phyloP scores from a whole-genome alignment of 768 basidiomycete species.

The Mycena olivaceomarginata region DNA sequence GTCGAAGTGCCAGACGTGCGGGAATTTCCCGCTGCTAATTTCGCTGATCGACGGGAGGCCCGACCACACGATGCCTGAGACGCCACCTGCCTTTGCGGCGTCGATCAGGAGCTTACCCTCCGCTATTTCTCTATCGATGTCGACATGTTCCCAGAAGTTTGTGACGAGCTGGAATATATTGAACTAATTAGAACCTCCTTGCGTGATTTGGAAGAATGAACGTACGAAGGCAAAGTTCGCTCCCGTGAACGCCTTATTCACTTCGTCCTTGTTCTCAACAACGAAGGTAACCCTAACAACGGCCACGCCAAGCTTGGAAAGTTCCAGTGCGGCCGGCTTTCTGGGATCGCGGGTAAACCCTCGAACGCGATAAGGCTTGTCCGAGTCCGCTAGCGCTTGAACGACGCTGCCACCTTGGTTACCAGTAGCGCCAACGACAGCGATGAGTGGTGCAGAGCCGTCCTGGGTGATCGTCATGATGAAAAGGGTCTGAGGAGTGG shows the following conservation, averaged over 20 bases:
- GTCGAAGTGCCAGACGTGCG: conserved; percentile 29
- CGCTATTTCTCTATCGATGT: conserved; percentile 18
- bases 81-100: conserved; percentile 30
- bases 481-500: too few relatives aligned
- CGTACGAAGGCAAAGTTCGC: conserved; percentile 34
- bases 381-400: conserved; percentile 23
- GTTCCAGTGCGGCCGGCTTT: conserved; percentile 2
- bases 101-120: conserved; percentile 39
- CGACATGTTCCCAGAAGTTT: conserved; percentile 36
- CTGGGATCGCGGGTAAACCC: conserved; percentile 18
- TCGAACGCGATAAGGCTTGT: neutral
- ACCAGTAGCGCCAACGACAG: conserved; percentile 25
- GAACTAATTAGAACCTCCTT: neutral
- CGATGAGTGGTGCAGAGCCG: conserved; percentile 30
- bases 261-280: conserved; percentile 21
- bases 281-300: neutral
- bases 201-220: neutral
- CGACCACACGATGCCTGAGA: conserved; percentile 30
- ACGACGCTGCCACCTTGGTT: conserved; percentile 35
- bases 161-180: conserved; percentile 19
- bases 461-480: conserved; percentile 29
- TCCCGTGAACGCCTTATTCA: conserved; percentile 16
- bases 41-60: conserved; percentile 23
- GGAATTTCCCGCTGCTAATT: conserved; percentile 10
- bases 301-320: conserved; percentile 22